Evolutionary conservation across 345 rosid species (phyloP).

Genomic region (Melaleuca alternifolia): DNA sequence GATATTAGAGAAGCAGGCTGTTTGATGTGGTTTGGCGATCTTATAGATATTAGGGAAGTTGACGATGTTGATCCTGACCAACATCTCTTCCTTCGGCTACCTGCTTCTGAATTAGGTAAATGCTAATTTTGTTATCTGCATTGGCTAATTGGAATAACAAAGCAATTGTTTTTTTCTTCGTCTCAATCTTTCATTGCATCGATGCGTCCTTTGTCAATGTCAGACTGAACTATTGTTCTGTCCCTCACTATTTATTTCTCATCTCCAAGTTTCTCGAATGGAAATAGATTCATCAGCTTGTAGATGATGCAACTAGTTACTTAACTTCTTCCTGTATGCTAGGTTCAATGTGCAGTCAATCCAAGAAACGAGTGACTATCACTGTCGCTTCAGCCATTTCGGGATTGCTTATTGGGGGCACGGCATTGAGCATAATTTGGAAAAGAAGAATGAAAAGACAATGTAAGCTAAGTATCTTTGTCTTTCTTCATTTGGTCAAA

Average conservation of each 20-base stretch:
- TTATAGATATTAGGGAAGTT: background rate
- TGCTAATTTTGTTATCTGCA: background rate
- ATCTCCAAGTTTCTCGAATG: background rate
- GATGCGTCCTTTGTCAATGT: background rate
- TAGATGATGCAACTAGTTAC: background rate
- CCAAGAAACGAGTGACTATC: background rate
- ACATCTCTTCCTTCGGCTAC: background rate
- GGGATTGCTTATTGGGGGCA: background rate
- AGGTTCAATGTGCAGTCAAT: background rate
- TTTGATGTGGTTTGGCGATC: background rate
- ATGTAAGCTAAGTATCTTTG: background rate
- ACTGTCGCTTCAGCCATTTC: background rate
- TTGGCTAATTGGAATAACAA: background rate
- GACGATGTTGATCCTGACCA: background rate
- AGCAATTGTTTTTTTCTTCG: background rate
- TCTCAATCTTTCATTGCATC: background rate
- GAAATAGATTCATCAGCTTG: background rate
- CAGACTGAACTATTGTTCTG: background rate
- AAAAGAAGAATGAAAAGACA: background rate
- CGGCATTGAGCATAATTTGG: background rate
- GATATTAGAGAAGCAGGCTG: conserved; percentile 12
- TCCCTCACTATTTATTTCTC: background rate
- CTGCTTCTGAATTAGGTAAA: background rate
- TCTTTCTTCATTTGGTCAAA: background rate
- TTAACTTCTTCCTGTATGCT: background rate